Evolutionary conservation across 441 rosid species (phyloP).

Genomic region (Iberis amara): DNA sequence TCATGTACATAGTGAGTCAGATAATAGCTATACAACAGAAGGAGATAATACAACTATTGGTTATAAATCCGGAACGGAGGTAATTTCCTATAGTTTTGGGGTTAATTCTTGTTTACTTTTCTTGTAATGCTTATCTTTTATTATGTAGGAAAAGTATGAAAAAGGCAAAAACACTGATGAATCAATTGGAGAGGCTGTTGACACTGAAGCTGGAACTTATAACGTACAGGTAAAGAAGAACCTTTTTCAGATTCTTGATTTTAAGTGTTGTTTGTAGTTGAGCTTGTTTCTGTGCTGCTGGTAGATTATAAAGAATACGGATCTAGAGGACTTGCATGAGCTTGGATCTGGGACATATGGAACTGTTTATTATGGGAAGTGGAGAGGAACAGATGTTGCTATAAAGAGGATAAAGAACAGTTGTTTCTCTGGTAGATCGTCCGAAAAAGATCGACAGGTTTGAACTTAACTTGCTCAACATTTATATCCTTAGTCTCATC

Average conservation of each 20-base stretch:
- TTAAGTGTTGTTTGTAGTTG: too few species aligned
- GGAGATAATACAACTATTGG: constrained; percentile 30
- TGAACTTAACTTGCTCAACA: neutral
- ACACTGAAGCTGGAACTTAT: constrained; percentile 66
- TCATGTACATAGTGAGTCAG: constrained; percentile 39
- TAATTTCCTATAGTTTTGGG: constrained; percentile 21
- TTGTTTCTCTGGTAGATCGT: constrained; percentile 69
- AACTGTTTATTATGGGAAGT: constrained; percentile 80
- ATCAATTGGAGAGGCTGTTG: constrained; percentile 53
- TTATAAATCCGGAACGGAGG: constrained; percentile 45
- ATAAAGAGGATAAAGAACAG: constrained; percentile 84
- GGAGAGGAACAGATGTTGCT: constrained; percentile 97
- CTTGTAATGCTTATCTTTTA: neutral
- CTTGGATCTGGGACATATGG: constrained; percentile 93
- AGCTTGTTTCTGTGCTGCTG: too few species aligned
- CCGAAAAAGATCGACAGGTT: constrained; percentile 82
- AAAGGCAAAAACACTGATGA: constrained; percentile 37
- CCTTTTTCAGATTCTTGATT: too few species aligned
- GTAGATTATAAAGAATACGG: constrained; percentile 47
- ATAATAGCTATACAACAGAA: constrained; percentile 34
- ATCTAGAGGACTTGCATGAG: constrained; percentile 78
- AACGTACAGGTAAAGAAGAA: constrained; percentile 56
- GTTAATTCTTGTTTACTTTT: neutral
- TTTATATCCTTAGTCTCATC: neutral
- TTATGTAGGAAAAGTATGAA: constrained; percentile 39